Percentiles rank a stretch among this genome's conserved stretches.
phyloP scores from a whole-genome alignment of 257 asterid genomes.

The Solanum ossicruentum region DNA sequence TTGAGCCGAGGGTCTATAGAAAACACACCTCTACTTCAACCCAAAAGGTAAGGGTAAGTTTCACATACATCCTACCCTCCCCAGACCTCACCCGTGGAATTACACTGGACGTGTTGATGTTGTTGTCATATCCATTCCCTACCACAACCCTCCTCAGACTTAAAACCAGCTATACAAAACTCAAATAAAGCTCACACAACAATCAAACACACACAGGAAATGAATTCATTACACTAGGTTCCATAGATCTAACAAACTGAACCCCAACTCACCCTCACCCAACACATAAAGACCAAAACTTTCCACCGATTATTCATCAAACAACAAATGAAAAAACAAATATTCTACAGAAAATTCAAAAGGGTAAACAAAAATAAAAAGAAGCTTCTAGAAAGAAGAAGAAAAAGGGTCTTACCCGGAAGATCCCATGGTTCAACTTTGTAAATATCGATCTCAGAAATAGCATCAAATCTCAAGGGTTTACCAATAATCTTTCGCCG shows the following conservation, averaged over 20 bases:
- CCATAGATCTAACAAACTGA: background rate
- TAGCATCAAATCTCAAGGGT: slow-evolving; percentile 56
- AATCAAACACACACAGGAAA: background rate
- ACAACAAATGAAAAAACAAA: background rate
- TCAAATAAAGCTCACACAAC: background rate
- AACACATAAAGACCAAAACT: background rate
- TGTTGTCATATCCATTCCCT: background rate
- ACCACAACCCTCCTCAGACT: background rate
- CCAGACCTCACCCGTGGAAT: background rate
- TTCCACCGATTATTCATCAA: background rate
- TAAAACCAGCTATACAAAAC: background rate
- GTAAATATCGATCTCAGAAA: slow-evolving; percentile 83
- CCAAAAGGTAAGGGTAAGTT: too few relatives aligned
- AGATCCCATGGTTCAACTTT: slow-evolving; percentile 98
- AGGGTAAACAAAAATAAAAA: slow-evolving; percentile 32
- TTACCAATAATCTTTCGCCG: slow-evolving; percentile 62
- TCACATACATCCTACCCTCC: too few relatives aligned
- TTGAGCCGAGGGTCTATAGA: background rate
- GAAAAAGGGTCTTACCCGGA: slow-evolving; percentile 35
- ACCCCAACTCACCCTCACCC: background rate
- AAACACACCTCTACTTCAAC: background rate
- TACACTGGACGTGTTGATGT: background rate
- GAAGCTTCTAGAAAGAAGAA: background rate
- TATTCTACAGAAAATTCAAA: background rate
- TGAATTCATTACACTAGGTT: background rate